Percentiles rank a stretch among this genome's conserved stretches.
These are phyloP conservation scores for Syzygium oleosum DNA, from an alignment of 345 rosid species.

Conservation along the genomic window DNA sequence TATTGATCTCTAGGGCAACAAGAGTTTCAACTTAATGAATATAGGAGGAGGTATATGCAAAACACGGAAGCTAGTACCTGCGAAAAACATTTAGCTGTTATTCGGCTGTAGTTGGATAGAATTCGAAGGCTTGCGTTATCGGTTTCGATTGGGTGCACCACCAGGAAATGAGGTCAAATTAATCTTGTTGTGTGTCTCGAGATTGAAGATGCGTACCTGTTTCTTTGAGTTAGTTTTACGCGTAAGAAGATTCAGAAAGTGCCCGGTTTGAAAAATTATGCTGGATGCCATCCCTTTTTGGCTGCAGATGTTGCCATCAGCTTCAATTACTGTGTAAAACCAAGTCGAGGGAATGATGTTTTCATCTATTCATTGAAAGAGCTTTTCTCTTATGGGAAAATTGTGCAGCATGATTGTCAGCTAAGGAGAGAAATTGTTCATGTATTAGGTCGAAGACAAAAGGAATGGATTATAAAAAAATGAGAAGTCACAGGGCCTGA, in stretches of 20 bases:
- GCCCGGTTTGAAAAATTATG: background rate
- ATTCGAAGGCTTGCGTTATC: background rate
- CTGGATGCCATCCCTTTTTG: background rate
- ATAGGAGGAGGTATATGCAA: background rate
- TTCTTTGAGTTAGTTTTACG: background rate
- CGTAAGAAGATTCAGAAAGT: background rate
- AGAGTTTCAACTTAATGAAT: background rate
- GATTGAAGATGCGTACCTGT: background rate
- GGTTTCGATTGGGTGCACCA: background rate
- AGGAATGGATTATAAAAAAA: no score
- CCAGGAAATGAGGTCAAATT: background rate
- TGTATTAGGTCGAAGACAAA: background rate
- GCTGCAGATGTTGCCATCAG: background rate
- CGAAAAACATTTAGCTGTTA: background rate
- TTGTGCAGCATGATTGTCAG: fast-evolving
- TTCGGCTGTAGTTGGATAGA: background rate
- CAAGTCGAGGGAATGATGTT: background rate
- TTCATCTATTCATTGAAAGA: background rate
- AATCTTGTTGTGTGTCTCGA: background rate
- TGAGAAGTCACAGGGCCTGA: background rate
- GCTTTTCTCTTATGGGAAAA: background rate
- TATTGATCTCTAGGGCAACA: background rate
- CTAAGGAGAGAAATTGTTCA: background rate
- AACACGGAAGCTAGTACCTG: background rate
- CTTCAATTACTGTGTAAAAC: background rate